Conservation (phyloP, 2,329 filamentous ascomycete genomes). For the Penicillium polonicum region DNA sequence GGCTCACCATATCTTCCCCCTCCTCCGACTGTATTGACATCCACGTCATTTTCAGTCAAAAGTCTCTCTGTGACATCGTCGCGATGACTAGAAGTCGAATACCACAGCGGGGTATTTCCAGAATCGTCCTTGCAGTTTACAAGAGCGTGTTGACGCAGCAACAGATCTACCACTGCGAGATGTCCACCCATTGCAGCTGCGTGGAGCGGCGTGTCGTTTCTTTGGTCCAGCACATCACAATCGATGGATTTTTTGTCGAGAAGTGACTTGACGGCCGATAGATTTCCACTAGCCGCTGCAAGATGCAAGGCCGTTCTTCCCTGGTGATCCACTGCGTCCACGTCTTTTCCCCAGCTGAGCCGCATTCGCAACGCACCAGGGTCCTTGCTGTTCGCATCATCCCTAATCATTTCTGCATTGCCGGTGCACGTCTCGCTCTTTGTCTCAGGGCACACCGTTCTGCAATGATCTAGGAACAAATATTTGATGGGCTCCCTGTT, state of each 20-base stretch:
- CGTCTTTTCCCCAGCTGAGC: not conserved
- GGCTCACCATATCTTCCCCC: not conserved
- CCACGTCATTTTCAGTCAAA: not conserved
- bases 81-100: not conserved
- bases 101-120: not conserved
- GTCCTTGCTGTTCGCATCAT: not conserved
- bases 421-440: no score
- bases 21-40: not conserved
- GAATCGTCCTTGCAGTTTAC: not conserved
- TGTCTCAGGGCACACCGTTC: no score
- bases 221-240: not conserved
- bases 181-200: not conserved
- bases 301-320: not conserved
- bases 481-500: no score
- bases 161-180: not conserved
- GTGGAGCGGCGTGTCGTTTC: not conserved
- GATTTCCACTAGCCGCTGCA: not conserved
- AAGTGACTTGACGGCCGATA: not conserved
- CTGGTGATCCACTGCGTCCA: not conserved
- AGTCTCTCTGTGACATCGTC: not conserved
- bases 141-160: not conserved
- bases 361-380: not conserved
- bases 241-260: not conserved
- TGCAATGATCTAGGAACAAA: no score
- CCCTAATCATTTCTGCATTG: not conserved